These are phyloP conservation scores for Haplosporangium sp. DNA, from an alignment of 371 early-diverging fungal genomes.

Conservation along the genomic window DNA sequence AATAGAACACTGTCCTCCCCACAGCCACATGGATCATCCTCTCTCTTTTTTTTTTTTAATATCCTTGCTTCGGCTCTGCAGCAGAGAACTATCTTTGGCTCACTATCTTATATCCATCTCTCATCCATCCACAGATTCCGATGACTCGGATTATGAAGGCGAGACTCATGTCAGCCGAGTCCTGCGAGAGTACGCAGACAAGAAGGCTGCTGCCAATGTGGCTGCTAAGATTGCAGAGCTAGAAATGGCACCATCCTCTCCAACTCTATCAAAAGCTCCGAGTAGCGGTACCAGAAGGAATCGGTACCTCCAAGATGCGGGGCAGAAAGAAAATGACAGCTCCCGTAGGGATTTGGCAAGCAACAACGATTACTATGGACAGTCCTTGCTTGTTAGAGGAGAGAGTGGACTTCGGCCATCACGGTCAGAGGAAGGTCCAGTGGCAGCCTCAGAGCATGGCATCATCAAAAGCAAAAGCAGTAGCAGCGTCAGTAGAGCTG, in stretches of 20 bases:
- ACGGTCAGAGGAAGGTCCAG: constrained; percentile 12
- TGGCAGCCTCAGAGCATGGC: background rate
- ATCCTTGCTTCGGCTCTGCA: background rate
- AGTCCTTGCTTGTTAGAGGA: constrained; percentile 13
- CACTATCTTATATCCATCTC: constrained; percentile 31
- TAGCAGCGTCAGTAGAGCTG: background rate
- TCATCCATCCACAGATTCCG: constrained; percentile 59
- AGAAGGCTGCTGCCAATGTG: constrained; percentile 42
- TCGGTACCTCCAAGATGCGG: constrained; percentile 10
- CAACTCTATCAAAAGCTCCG: constrained; percentile 12
- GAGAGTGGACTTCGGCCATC: constrained; percentile 17
- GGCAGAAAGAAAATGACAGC: constrained; percentile 1
- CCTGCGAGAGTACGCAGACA: constrained; percentile 63
- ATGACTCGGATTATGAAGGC: constrained; percentile 67
- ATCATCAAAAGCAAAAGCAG: background rate
- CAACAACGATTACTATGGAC: constrained; percentile 19
- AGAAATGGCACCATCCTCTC: constrained; percentile 20
- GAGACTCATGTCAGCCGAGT: constrained; percentile 65
- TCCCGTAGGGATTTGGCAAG: too few relatives aligned
- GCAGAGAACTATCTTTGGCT: too few relatives aligned
- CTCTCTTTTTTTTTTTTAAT: constrained; percentile 7
- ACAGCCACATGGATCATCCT: too few relatives aligned
- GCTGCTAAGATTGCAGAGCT: constrained; percentile 37
- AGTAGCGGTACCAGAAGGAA: background rate
- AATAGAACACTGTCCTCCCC: too few relatives aligned